A percentile compares a stretch with the other conserved stretches of the same genome.
These are phyloP conservation scores for Aspergillus brunneoviolaceus DNA, from an alignment of 2,329 filamentous ascomycete genomes.

Conservation along the genomic window DNA sequence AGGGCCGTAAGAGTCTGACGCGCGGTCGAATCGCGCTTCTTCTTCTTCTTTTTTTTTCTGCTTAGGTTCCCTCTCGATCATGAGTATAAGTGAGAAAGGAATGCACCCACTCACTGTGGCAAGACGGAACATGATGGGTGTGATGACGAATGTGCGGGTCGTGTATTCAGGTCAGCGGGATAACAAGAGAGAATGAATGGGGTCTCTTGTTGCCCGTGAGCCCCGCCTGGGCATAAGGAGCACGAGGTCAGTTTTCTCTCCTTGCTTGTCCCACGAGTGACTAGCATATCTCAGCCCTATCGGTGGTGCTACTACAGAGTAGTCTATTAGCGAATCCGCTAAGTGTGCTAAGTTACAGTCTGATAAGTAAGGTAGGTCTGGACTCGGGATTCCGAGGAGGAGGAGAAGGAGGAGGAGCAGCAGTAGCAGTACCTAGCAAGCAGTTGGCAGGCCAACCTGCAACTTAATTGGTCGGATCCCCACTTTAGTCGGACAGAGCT, in stretches of 20 bases:
- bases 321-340: background rate
- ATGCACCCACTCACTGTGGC: background rate
- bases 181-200: no score
- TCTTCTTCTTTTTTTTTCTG: background rate
- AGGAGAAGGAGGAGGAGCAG: no score
- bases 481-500: no score
- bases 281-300: background rate
- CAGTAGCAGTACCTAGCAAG: background rate
- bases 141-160: background rate
- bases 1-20: background rate
- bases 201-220: background rate
- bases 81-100: background rate
- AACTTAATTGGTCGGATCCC: background rate
- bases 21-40: background rate
- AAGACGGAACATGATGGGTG: background rate
- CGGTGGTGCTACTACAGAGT: background rate
- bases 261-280: background rate
- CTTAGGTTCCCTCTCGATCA: no score
- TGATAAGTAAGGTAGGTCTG: background rate
- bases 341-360: background rate
- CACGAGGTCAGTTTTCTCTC: background rate
- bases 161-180: background rate
- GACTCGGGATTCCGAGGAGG: no score
- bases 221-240: background rate
- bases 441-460: background rate